Base-by-base conservation (phyloP, 345 rosid genomes). In the Anacardium occidentale region DNA sequence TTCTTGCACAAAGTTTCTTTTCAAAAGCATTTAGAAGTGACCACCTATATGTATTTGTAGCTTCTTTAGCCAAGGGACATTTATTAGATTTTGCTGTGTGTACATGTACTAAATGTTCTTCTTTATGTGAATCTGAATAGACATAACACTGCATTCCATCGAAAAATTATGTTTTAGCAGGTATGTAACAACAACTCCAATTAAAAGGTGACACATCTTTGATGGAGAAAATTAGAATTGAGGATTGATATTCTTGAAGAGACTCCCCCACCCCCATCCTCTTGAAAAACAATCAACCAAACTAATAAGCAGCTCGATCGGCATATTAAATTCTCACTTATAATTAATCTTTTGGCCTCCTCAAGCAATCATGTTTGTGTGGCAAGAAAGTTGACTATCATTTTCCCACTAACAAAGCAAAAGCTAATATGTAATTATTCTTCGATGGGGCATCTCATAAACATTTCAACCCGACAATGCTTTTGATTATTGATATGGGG, bases 351-450 rank as follows among this genome's bases (percentile, higher is more conserved):
- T 72, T 64, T 45, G 42, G 48, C 14, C 25, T 15, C 47, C 72
- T 29, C 34, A 71, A 71, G 70, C 45, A 76, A 76, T 81, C 69
- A 81, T 79, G 65, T 29, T 24, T 32, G 70, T 62, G 76, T 59
- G 73, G 71, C 47, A 78, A 78, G 77, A 81, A 80, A 80, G 83
- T 74, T 81, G 83, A 80, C 82, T 45, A 75, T 69, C 66, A 79
- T 79, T 72, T 55, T 75, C 76, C 76, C 74, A 73, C 84, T 26
- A 13, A 74, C 62, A 56, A 70, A 68, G 71, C 75, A 51, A 76
- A 78, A 76, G 77, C 72, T 70, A 69, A 62, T 62, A 54, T 40
- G 83, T 72, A 75, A 82, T 82, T 66, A 82, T 80, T 60, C 73
- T 56, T 62, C 61, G 62, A 14, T 62, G 73, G 83, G 65, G 68